A percentile compares a stretch with the other conserved stretches of the same genome.
Conservation (phyloP, 345 rosid genomes). For the Erodium maritimum region DNA sequence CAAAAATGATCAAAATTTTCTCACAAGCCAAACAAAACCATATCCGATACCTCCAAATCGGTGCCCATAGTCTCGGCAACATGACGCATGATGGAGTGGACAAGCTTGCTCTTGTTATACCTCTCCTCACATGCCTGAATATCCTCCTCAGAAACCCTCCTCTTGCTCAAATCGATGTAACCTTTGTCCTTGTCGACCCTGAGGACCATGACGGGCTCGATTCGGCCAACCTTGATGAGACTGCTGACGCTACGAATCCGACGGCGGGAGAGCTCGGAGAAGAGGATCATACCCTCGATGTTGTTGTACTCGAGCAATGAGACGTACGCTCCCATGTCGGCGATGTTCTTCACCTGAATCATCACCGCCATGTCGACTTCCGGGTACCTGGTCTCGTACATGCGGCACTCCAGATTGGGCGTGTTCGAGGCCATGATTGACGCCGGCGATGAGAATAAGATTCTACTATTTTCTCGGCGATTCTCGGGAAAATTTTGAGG, state of each 20-base stretch:
- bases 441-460: too few species aligned
- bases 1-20: too few species aligned
- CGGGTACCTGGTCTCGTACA: conserved; percentile 90
- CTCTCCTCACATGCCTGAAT: conserved; percentile 90
- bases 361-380: conserved; percentile 98
- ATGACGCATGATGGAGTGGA: conserved; percentile 95
- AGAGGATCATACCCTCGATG: conserved; percentile 91
- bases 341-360: conserved; percentile 94
- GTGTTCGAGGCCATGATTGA: conserved; percentile 35
- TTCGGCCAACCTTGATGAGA: conserved; percentile 84
- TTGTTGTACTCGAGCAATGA: conserved; percentile 93
- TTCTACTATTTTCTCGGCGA: too few species aligned
- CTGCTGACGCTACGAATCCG: conserved; percentile 94
- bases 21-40: too few species aligned
- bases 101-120: conserved; percentile 96
- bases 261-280: conserved; percentile 99
- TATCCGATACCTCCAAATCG: conserved; percentile 64
- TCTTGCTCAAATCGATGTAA: conserved; percentile 85
- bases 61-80: conserved; percentile 78
- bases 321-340: conserved; percentile 97
- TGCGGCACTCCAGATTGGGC: conserved; percentile 89
- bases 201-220: conserved; percentile 96
- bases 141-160: conserved; percentile 91
- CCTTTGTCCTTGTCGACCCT: conserved; percentile 97
- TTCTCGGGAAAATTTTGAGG: too few species aligned